Base-by-base conservation (phyloP, 2,329 filamentous ascomycete genomes). In the Hypoxylon sp. region DNA sequence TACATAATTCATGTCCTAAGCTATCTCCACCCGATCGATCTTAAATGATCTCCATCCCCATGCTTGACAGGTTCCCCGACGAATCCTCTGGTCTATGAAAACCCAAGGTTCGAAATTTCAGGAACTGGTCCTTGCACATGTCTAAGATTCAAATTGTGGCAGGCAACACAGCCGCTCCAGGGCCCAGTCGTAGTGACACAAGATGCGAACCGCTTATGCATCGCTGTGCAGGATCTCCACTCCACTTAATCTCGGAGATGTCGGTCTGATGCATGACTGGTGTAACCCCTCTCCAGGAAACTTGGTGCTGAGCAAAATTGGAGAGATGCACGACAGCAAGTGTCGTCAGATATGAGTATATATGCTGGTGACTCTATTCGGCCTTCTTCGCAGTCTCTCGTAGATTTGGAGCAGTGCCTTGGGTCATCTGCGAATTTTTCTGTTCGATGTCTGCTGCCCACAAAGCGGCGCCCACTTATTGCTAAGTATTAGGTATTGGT, bases 401-500 rank as follows among this genome's bases (percentile, higher is more conserved):
- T 44, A 86, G 73, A 13, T 73, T 77, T 1, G 84, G 84, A n/a
- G 83, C 83, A 13, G 83, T 85, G 63, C 80, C 77, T 54, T 79
- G 74, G 8, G 80, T 79, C 82, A 85, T 85, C 41, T 77, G 75
- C 8, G 77, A 81, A 58, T 81, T 79, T 70, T 83, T 82, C 26
- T 78, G 76, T 76, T 96, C 93, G 61, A 96, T 86, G 76, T 96
- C 93, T 17, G 92, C 91, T 41, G 94, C 94, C 93, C 93, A 97
- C n/a, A 98, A 80, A 6, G 94, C 94, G 56, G 94, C 94, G 6
- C 93, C 94, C 61, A 97, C 93, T 89, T 49, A 37, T 37, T 44
- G 6, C 24, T 10, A 60, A 26, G 44, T 63, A 64, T 75, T 57
- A 74, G 64, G 63, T 17, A 41, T 11, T 6, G 28, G 4, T n/a